Base-by-base conservation (phyloP, 768 basidiomycete species). In the Psilocybe subaeruginosa region DNA sequence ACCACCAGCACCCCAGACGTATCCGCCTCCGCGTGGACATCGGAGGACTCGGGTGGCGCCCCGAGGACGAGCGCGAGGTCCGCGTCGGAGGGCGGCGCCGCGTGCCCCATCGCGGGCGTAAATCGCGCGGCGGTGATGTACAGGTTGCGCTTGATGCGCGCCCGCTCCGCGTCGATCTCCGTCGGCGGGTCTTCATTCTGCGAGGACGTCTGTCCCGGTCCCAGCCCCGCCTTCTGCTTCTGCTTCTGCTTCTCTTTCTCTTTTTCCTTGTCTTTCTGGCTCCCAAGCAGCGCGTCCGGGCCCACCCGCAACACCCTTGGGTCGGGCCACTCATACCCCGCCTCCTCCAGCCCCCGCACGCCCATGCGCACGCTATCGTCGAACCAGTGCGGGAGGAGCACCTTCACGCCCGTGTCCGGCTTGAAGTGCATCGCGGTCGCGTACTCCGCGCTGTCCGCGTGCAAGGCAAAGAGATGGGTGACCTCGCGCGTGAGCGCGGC, bases 331-430 rank as follows among this genome's bases (percentile, higher is more conserved):
- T 87, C 78, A 64, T 91, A 93, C 17, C 82, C 76, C 0, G 69
- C 66, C 19, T 87, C 84, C 1, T 82, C 78, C 8, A 91, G 72
- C 7, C 74, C 74, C 11, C 81, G 72, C 19, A 77, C 67, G 3
- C 85, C 86, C 12, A 92, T 76, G 12, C 84, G 79, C 23, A n/a
- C n/a, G n/a, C n/a, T n/a, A 65, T 95, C 93, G 66, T 95, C 92
- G 61, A 95, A 95, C 95, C 95, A 97, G 64, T 95, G 92, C 0
- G 95, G 95, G 0, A 94, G 81, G n/a, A 97, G 69, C 8, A 94
- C 77, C 53, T 81, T 85, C 67, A 95, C 83, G 8, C 78, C 74
- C 0, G 86, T 87, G 51, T 82, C 75, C 3, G 82, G 72, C 54
- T 85, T 81, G 72, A 83, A 87, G 64, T 89, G 85, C 64, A 89